Conservation (phyloP, 495 filamentous ascomycete species). For the Beverwykella pulmonaria region DNA sequence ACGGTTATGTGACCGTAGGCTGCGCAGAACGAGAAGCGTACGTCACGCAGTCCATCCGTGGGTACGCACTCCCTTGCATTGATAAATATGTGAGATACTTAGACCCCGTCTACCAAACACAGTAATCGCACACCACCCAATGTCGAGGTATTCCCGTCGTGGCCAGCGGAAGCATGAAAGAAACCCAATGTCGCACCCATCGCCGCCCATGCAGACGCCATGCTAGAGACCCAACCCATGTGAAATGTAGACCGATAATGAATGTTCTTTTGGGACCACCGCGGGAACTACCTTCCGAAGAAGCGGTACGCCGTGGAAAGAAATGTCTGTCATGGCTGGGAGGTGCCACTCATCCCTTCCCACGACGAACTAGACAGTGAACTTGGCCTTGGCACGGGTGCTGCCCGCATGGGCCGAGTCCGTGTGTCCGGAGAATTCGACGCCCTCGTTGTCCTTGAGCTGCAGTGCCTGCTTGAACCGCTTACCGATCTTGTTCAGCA, state of each 20-base stretch:
- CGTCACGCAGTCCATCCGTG: too few relatives aligned
- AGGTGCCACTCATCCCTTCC: background rate
- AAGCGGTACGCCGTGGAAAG: conserved; percentile 13
- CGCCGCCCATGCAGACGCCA: conserved; percentile 35
- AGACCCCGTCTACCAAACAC: conserved; percentile 11
- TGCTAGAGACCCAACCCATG: conserved; percentile 30
- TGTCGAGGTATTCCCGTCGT: background rate
- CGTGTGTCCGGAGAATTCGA: conserved; percentile 97
- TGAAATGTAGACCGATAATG: conserved; percentile 6
- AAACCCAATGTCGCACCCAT: conserved; percentile 21
- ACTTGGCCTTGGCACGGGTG: conserved; percentile 93
- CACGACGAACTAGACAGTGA: conserved; percentile 61
- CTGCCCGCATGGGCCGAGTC: conserved; percentile 90
- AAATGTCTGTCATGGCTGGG: conserved; percentile 8
- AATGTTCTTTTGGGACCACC: conserved; percentile 10
- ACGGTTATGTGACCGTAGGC: too few relatives aligned
- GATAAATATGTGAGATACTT: conserved; percentile 3
- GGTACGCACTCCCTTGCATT: background rate
- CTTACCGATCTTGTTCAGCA: conserved; percentile 77
- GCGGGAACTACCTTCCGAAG: background rate
- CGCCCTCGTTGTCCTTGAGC: conserved; percentile 69
- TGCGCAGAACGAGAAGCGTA: too few relatives aligned
- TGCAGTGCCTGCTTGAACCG: conserved; percentile 90
- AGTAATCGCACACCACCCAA: background rate
- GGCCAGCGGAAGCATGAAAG: background rate